These are phyloP conservation scores for Colletotrichum graminicola DNA, from an alignment of 2,329 filamentous ascomycete species.

Conservation along the genomic window DNA sequence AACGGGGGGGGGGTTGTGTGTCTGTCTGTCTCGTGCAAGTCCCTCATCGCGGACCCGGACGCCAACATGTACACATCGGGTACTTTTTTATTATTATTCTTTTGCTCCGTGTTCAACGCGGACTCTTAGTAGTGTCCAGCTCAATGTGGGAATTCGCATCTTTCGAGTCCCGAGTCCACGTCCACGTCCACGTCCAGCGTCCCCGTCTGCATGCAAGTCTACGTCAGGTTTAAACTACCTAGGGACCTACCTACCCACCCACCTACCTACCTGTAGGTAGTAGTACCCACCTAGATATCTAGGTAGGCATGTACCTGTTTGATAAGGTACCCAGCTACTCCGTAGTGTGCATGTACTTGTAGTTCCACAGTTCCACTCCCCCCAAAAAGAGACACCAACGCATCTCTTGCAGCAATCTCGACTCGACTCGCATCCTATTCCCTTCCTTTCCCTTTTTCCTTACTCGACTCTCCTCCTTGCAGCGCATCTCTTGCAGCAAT, in stretches of 20 bases:
- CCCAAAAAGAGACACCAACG: too few relatives aligned
- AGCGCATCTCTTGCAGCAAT: conserved; percentile 25
- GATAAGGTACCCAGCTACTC: too few relatives aligned
- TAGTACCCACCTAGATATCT: too few relatives aligned
- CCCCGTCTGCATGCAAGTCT: too few relatives aligned
- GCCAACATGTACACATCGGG: background rate
- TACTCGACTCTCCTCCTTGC: conserved; percentile 34
- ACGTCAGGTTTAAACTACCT: too few relatives aligned
- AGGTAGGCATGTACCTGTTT: too few relatives aligned
- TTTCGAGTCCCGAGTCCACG: conserved; percentile 5
- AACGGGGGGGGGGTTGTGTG: background rate
- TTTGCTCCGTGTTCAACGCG: background rate
- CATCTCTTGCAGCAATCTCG: background rate
- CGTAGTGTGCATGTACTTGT: too few relatives aligned
- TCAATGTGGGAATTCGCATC: conserved; percentile 5
- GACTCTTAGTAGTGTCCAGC: background rate
- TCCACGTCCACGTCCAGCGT: background rate
- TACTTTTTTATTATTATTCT: conserved; percentile 2
- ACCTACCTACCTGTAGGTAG: too few relatives aligned
- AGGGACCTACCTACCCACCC: too few relatives aligned
- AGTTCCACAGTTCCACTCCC: too few relatives aligned
- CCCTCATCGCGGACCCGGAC: background rate
- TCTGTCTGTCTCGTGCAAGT: background rate
- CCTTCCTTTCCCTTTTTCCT: conserved; percentile 8
- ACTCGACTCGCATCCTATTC: conserved; percentile 21